Percentiles rank a stretch among this genome's conserved stretches.
These are phyloP conservation scores for Chloranthus sessilifolius DNA, from an alignment of 164 flowering plant species.

Conservation along the genomic window DNA sequence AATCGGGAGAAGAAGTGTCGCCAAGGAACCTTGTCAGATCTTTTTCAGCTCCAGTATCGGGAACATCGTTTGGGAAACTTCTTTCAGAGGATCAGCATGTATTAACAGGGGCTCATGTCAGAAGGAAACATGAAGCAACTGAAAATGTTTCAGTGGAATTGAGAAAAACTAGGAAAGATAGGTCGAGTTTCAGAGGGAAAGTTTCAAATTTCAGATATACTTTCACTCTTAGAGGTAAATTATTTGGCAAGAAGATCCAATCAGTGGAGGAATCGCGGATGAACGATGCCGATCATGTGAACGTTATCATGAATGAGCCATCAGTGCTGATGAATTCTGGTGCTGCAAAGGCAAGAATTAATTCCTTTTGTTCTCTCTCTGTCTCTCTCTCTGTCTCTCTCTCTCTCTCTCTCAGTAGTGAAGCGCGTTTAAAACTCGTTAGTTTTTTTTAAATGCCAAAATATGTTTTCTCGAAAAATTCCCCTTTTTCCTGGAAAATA, in stretches of 20 bases:
- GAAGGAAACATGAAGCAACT: constrained; percentile 75
- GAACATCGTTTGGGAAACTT: constrained; percentile 90
- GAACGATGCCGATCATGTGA: constrained; percentile 23
- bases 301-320: constrained; percentile 50
- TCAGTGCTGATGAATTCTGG: constrained; percentile 38
- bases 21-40: constrained; percentile 83
- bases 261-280: constrained; percentile 32
- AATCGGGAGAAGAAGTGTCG: constrained; percentile 40
- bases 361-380: neutral
- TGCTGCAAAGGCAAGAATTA: constrained; percentile 48
- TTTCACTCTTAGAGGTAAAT: constrained; percentile 51
- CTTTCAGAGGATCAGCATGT: constrained; percentile 84
- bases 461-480: no score
- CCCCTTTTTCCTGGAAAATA: neutral
- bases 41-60: constrained; percentile 90
- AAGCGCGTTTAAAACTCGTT: no score
- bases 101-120: constrained; percentile 73
- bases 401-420: neutral
- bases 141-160: constrained; percentile 35
- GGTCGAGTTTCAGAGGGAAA: constrained; percentile 61
- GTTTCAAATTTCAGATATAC: constrained; percentile 62
- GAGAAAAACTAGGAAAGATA: constrained; percentile 56
- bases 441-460: no score
- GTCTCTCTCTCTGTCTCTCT: neutral
- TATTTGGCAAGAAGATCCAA: constrained; percentile 68